Evolutionary conservation across 176 grass and related monocot genomes (phyloP).

Genomic region (Metroxylon sagu): DNA sequence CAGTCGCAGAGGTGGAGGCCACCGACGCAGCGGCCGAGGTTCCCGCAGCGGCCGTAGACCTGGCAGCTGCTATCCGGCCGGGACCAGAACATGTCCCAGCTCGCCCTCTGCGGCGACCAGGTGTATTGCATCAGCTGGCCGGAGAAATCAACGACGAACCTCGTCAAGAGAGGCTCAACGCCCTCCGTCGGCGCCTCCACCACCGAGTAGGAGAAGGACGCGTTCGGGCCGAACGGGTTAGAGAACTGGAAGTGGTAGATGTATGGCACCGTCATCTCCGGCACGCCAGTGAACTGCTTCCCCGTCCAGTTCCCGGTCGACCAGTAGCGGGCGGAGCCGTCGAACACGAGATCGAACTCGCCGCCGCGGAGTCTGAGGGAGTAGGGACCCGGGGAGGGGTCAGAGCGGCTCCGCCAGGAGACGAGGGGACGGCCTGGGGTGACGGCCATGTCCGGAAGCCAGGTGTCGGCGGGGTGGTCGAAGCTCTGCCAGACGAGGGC

Average conservation of each 20-base stretch:
- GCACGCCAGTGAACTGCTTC: background rate
- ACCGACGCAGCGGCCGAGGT: background rate
- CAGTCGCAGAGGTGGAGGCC: no score
- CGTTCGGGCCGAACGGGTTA: conserved; percentile 1
- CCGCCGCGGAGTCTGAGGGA: background rate
- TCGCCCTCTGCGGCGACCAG: conserved; percentile 3
- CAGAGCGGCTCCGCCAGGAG: no score
- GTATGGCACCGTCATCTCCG: conserved; percentile 4
- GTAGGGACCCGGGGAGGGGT: background rate
- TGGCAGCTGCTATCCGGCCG: background rate
- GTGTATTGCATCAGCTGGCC: conserved; percentile 5
- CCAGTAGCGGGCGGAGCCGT: background rate
- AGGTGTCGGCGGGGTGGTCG: no score
- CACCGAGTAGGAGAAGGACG: conserved; percentile 8
- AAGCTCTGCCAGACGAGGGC: no score
- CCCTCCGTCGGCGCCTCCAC: background rate
- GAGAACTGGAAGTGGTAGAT: conserved; percentile 2
- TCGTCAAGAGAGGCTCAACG: background rate
- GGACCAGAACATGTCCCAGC: conserved; percentile 5
- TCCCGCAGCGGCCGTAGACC: conserved; percentile 4
- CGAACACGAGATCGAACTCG: conserved; percentile 5
- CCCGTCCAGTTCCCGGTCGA: conserved; percentile 5
- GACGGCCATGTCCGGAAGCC: no score
- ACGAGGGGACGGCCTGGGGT: no score
- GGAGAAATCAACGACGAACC: background rate